These are phyloP conservation scores for Nakazawaea wyomingensis DNA, from an alignment of 805 yeast genomes.

Conservation along the genomic window DNA sequence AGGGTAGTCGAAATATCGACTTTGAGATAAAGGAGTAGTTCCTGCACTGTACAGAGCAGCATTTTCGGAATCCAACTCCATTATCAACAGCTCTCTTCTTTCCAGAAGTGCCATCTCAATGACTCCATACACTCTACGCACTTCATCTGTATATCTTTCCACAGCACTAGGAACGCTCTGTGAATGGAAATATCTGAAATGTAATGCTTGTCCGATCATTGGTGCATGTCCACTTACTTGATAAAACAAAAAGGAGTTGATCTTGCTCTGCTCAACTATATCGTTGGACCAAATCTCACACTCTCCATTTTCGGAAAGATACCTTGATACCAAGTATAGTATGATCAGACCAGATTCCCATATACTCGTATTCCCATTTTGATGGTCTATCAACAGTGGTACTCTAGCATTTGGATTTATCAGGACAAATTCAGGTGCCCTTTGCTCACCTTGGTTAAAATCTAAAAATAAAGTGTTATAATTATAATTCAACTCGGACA, in stretches of 20 bases:
- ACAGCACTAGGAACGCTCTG: conserved; percentile 84
- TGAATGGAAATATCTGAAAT: conserved; percentile 86
- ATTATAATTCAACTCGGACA: conserved; percentile 74
- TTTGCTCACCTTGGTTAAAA: conserved; percentile 83
- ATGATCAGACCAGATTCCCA: conserved; percentile 97
- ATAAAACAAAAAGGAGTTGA: conserved; percentile 85
- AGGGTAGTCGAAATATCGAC: conserved; percentile 85
- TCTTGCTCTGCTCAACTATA: conserved; percentile 74
- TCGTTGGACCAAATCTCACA: conserved; percentile 80
- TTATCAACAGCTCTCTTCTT: conserved; percentile 79
- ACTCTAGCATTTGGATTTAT: conserved; percentile 95
- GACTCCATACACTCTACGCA: conserved; percentile 87
- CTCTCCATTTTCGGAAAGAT: conserved; percentile 54
- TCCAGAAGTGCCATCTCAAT: conserved; percentile 94
- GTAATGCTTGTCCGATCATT: conserved; percentile 97
- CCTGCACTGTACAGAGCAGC: conserved; percentile 87
- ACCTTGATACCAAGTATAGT: conserved; percentile 70
- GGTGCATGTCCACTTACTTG: conserved; percentile 98
- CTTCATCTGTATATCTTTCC: conserved; percentile 88
- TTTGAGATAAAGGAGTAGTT: conserved; percentile 78
- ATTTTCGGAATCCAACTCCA: conserved; percentile 84
- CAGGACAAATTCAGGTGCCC: conserved; percentile 90
- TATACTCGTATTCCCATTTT: conserved; percentile 68
- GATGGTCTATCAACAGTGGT: conserved; percentile 90
- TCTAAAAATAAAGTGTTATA: conserved; percentile 82